A percentile compares a stretch with the other conserved stretches of the same genome.
These are phyloP conservation scores for Coemansia sp. DNA, from an alignment of 371 early-diverging fungal species.

Conservation along the genomic window DNA sequence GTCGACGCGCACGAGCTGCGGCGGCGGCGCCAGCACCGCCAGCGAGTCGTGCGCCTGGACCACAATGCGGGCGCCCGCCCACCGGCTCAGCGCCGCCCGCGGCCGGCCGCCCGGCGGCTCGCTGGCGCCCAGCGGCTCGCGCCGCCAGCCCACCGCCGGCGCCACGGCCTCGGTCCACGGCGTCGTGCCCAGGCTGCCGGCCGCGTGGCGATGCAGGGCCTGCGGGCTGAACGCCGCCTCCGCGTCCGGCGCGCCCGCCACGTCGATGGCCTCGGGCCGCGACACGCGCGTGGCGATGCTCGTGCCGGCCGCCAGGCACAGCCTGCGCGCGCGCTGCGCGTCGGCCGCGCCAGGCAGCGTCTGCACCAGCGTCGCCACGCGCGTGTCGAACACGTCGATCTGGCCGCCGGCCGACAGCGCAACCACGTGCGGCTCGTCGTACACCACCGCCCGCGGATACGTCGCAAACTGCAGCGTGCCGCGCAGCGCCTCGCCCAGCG, in stretches of 20 bases:
- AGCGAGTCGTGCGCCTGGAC: slow-evolving; percentile 26
- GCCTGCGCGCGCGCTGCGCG: slow-evolving; percentile 12
- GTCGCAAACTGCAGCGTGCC: slow-evolving; percentile 51
- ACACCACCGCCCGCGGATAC: slow-evolving; percentile 41
- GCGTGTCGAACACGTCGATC: slow-evolving; percentile 43
- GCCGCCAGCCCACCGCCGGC: slow-evolving; percentile 10
- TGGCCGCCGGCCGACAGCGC: slow-evolving; percentile 32
- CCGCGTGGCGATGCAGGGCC: neutral
- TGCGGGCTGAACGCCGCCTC: slow-evolving; percentile 2
- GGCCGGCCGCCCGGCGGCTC: neutral
- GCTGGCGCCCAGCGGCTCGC: slow-evolving; percentile 17
- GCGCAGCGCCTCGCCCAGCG: slow-evolving; percentile 48
- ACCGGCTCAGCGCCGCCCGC: slow-evolving; percentile 24
- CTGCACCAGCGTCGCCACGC: slow-evolving; percentile 10
- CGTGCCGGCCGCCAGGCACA: slow-evolving; percentile 16
- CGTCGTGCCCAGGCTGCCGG: neutral
- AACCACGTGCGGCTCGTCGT: slow-evolving; percentile 44
- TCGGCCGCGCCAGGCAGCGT: slow-evolving; percentile 10
- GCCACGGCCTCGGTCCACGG: slow-evolving; percentile 15
- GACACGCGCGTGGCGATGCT: slow-evolving; percentile 6
- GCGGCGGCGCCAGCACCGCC: slow-evolving; percentile 22
- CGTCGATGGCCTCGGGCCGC: slow-evolving; percentile 25
- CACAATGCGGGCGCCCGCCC: slow-evolving; percentile 6
- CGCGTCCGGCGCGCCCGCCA: neutral
- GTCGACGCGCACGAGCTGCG: slow-evolving; percentile 30